These are phyloP conservation scores for Cyanidioschyzon merolae DNA, from an alignment of 23 red algal species.

Conservation along the genomic window DNA sequence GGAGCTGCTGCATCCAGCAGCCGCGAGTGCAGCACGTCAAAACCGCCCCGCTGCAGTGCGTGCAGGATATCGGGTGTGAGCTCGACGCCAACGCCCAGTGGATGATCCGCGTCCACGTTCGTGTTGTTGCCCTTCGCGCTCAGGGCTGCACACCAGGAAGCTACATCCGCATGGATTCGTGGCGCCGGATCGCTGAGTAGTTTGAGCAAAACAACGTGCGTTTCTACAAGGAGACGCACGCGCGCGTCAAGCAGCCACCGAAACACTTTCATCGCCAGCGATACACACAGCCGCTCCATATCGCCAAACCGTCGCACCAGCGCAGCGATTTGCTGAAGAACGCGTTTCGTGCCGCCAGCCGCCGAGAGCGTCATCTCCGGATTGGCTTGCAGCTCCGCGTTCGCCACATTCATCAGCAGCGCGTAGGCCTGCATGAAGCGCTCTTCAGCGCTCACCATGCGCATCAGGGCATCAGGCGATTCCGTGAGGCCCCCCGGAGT, in stretches of 20 bases:
- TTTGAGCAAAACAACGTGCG: conserved; percentile 61
- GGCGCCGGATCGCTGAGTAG: conserved; percentile 43
- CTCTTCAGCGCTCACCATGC: neutral
- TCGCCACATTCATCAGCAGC: neutral
- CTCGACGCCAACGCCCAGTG: no score
- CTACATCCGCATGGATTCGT: conserved; percentile 54
- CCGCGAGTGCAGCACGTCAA: neutral
- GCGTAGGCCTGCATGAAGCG: conserved; percentile 1
- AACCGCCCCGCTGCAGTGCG: conserved; percentile 4
- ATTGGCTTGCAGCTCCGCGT: neutral
- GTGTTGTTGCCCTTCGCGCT: neutral
- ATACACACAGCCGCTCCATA: conserved; percentile 10
- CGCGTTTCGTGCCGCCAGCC: neutral
- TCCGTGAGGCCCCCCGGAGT: neutral
- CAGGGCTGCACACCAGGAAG: conserved; percentile 27
- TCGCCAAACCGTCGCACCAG: neutral
- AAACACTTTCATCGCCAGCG: conserved; percentile 71
- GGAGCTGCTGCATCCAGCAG: neutral
- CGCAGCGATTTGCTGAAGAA: neutral
- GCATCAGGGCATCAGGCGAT: neutral
- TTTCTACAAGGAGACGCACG: conserved; percentile 54
- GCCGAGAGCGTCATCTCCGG: neutral
- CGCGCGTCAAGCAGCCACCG: conserved; percentile 53
- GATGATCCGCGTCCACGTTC: neutral
- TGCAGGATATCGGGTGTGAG: neutral